Base-by-base conservation (phyloP, 192 early-diverging fungal genomes). In the Gaertneriomyces semiglobifer region DNA sequence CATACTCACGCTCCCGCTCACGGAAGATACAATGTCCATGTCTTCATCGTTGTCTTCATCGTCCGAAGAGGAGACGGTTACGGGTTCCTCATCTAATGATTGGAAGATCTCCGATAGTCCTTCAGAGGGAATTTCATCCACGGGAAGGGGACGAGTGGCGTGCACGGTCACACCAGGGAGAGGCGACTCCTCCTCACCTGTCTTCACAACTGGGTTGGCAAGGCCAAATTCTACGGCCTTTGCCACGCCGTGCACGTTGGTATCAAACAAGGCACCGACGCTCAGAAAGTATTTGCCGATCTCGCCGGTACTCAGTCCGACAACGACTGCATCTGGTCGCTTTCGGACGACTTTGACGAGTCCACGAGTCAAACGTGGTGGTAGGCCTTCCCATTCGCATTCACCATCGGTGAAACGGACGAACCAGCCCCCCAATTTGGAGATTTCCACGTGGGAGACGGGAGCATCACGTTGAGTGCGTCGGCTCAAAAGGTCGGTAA, bases 371-470 rank as follows among this genome's bases (percentile, higher is more conserved):
- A 75, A 54, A 14, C 39, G 50, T 6, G 69, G 57, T 25, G 74
- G 74, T 11, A 75, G 44, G 4, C 44, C 74, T 48, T 70, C 74
- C 65, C 65, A 75, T 53, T 68, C 65, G 61, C 69, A 75, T 45
- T 75, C 74, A 11, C 74, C 42, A 56, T 75, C 74, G 43, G 42
- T 46, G 56, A 75, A 75, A 9, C 56, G 9, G 39, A 75, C 65
- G 56, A 75, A 75, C 74, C 74, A 75, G 45, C 74, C 74, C 16
- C 74, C 74, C 38, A 71, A 63, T 4, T 54, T 63, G 43, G 74
- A 75, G n/a, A 75, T 75, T 20, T 56, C 62, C 9, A 75, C 56
- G 41, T 58, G 60, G 19, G 65, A 63, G 4, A 75, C 47, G 4
- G 65, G 53, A 8, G 74, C 52, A 52, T 71, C 74, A 4, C 20